phyloP scores from a whole-genome alignment of 148 eudicot genomes.

The Polygonum aviculare region DNA sequence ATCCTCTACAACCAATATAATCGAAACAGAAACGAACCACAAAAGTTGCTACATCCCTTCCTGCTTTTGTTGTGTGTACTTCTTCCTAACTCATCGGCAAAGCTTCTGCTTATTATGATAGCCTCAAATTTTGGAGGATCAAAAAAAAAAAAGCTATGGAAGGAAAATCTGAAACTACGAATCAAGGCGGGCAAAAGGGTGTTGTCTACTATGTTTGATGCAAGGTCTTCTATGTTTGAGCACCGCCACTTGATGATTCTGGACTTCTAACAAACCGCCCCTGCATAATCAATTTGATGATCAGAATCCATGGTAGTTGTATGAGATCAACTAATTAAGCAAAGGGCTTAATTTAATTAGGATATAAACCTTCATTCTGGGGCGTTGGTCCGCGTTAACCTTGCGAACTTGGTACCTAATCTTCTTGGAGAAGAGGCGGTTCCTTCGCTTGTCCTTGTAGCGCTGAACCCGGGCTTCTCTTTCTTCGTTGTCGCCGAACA shows the following conservation, averaged over 20 bases:
- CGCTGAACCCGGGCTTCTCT: conserved; percentile 84
- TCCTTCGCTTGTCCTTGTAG: conserved; percentile 83
- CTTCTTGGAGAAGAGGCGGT: conserved; percentile 79
- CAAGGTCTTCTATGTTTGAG: background rate
- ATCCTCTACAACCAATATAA: background rate
- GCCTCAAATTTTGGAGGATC: background rate
- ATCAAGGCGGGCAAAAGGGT: background rate
- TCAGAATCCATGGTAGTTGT: background rate
- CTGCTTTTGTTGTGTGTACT: background rate
- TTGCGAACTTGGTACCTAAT: conserved; percentile 82
- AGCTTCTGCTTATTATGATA: background rate
- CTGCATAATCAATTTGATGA: conserved; percentile 14
- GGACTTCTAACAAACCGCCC: conserved; percentile 51
- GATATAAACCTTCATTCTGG: conserved; percentile 64
- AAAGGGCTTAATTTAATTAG: background rate
- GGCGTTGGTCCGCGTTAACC: conserved; percentile 83
- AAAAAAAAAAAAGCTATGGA: background rate
- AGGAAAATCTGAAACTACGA: background rate
- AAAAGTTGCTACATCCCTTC: background rate
- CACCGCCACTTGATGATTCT: conserved; percentile 33
- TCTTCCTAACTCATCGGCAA: conserved; percentile 1
- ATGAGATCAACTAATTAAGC: background rate
- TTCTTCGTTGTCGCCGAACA: conserved; percentile 66
- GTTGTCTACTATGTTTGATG: background rate
- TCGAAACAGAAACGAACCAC: background rate